Evolutionary conservation across 371 early-diverging fungal species (phyloP).

Genomic region (Circinella umbellata): DNA sequence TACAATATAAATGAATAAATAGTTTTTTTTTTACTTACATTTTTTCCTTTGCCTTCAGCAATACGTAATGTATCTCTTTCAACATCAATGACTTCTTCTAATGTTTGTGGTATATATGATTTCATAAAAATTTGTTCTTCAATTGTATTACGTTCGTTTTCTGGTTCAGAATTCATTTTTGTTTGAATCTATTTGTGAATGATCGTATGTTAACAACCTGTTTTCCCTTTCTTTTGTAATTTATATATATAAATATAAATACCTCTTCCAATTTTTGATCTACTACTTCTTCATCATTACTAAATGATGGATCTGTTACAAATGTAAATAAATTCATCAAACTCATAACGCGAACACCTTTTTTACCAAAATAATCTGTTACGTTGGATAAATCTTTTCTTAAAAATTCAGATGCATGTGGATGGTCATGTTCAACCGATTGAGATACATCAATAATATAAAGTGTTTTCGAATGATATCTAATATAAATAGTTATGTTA

Average conservation of each 20-base stretch:
- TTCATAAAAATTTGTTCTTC: slow-evolving; percentile 94
- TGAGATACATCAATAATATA: slow-evolving; percentile 99
- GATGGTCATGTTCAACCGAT: slow-evolving; percentile 99
- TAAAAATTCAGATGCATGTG: slow-evolving; percentile 98
- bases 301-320: slow-evolving; percentile 72
- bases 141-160: slow-evolving; percentile 46
- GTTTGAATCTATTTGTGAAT: slow-evolving; percentile 41
- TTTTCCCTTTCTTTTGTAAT: too few relatives aligned
- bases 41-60: slow-evolving; percentile 74
- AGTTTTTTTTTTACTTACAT: slow-evolving; percentile 41
- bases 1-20: neutral
- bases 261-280: slow-evolving; percentile 71
- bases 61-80: slow-evolving; percentile 84
- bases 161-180: slow-evolving; percentile 37
- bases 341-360: slow-evolving; percentile 82
- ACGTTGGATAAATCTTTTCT: slow-evolving; percentile 96
- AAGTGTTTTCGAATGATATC: slow-evolving; percentile 80
- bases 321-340: slow-evolving; percentile 91
- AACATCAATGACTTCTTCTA: slow-evolving; percentile 91
- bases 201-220: too few relatives aligned
- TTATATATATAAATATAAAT: slow-evolving; percentile 9
- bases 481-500: slow-evolving; percentile 25
- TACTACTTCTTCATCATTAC: slow-evolving; percentile 66
- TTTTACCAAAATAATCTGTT: slow-evolving; percentile 92
- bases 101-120: slow-evolving; percentile 90